These are phyloP conservation scores for Tubosaeta brunneosetosa DNA, from an alignment of 768 basidiomycete genomes.

Conservation along the genomic window DNA sequence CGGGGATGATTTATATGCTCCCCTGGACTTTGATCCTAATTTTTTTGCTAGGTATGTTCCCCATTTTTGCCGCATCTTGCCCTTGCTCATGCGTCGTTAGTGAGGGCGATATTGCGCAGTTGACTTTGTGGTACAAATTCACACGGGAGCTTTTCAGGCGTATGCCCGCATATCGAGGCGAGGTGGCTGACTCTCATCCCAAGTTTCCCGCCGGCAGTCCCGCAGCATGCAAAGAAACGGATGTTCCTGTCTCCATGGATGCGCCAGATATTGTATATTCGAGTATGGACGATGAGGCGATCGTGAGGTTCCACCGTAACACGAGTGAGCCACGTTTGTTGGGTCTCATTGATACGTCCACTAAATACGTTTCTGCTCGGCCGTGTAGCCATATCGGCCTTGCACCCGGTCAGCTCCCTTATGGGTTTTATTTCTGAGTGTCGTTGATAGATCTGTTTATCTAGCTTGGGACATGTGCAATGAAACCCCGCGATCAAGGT, in stretches of 20 bases:
- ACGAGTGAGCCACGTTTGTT: conserved; percentile 1
- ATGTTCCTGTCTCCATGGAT: conserved; percentile 18
- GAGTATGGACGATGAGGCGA: conserved; percentile 31
- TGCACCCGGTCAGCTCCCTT: conserved; percentile 14
- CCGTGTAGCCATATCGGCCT: conserved; percentile 2
- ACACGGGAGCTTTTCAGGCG: conserved; percentile 51
- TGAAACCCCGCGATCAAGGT: conserved; percentile 54
- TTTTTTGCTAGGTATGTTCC: conserved; percentile 39
- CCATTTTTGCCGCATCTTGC: neutral
- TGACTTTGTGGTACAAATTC: conserved; percentile 54
- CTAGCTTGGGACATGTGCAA: conserved; percentile 62
- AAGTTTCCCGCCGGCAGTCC: conserved; percentile 26
- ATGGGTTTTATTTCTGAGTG: too few species aligned
- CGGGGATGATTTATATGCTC: conserved; percentile 37
- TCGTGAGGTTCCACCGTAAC: conserved; percentile 25
- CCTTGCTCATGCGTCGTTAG: conserved; percentile 1
- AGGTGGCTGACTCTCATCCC: conserved; percentile 20
- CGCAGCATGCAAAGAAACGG: conserved; percentile 22
- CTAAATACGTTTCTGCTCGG: neutral
- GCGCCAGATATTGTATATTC: conserved; percentile 33
- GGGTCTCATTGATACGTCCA: neutral
- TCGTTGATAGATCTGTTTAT: neutral
- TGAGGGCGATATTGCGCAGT: conserved; percentile 37
- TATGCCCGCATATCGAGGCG: conserved; percentile 35
- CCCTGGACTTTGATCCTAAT: conserved; percentile 42